Evolutionary conservation across 2,329 filamentous ascomycete genomes (phyloP).

Genomic region (Ophiocordyceps camponoti-rufipedis): DNA sequence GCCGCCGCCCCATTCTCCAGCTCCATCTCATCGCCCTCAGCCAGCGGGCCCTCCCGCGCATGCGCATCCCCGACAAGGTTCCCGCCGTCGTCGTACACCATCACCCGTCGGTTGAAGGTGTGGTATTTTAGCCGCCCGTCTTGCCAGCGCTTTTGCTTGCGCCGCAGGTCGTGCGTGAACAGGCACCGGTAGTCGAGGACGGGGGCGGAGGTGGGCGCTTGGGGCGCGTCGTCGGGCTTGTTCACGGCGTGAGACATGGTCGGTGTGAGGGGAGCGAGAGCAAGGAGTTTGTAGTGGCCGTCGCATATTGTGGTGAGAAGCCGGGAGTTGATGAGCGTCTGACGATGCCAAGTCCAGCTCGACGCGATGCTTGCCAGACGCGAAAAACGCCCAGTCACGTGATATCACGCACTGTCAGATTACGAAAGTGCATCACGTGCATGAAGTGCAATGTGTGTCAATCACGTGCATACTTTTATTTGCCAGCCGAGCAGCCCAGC

Average conservation of each 20-base stretch:
- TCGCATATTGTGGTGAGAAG: too few species aligned
- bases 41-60: constrained; percentile 53
- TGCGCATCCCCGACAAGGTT: constrained; percentile 76
- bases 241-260: constrained; percentile 8
- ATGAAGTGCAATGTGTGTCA: too few species aligned
- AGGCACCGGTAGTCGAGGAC: constrained; percentile 75
- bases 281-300: too few species aligned
- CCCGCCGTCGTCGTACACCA: constrained; percentile 71
- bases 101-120: constrained; percentile 75
- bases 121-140: constrained; percentile 81
- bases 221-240: constrained; percentile 1
- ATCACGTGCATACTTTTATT: too few species aligned
- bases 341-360: too few species aligned
- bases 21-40: constrained; percentile 65
- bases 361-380: too few species aligned
- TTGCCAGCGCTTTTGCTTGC: constrained; percentile 86
- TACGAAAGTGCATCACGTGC: too few species aligned
- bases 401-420: too few species aligned
- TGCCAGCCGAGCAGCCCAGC: too few species aligned
- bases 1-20: constrained; percentile 54
- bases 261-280: neutral
- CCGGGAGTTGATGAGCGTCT: too few species aligned
- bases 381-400: too few species aligned
- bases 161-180: constrained; percentile 67
- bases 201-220: constrained; percentile 33